A percentile compares a stretch with the other conserved stretches of the same genome.
These are phyloP conservation scores for Brassica juncea DNA, from an alignment of 345 rosid genomes.

Conservation along the genomic window DNA sequence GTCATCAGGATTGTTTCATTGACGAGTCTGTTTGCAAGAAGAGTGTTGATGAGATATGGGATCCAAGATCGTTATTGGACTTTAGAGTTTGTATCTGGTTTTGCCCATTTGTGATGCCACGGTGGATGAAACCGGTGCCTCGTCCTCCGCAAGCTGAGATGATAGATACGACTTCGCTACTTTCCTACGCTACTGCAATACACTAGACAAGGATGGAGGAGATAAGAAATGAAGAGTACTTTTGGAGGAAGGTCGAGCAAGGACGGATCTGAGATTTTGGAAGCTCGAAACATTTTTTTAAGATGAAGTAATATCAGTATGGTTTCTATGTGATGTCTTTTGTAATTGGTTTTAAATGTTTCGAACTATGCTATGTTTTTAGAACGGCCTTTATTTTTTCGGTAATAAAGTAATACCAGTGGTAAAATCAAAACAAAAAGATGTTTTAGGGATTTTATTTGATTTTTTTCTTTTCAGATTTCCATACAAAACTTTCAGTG, in stretches of 20 bases:
- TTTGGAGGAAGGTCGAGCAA: slow-evolving; percentile 40
- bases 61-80: not conserved
- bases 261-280: not conserved
- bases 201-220: not conserved
- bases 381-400: slow-evolving; percentile 41
- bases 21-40: not conserved
- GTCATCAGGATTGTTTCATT: not conserved
- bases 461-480: not conserved
- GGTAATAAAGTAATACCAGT: not conserved
- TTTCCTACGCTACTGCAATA: not conserved
- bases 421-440: slow-evolving; percentile 29
- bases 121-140: slow-evolving; percentile 15
- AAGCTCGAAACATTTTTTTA: not conserved
- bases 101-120: not conserved
- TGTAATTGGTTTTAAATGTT: slow-evolving; percentile 48
- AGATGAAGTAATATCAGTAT: slow-evolving; percentile 41
- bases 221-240: slow-evolving; percentile 15
- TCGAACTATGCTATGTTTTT: slow-evolving; percentile 58
- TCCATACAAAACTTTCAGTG: not conserved
- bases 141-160: slow-evolving; percentile 16
- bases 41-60: not conserved
- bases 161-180: not conserved
- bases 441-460: not conserved
- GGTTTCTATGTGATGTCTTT: not conserved
- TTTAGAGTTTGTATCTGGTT: not conserved